These are phyloP conservation scores for Boechera stricta DNA, from an alignment of 345 rosid species.

Conservation along the genomic window DNA sequence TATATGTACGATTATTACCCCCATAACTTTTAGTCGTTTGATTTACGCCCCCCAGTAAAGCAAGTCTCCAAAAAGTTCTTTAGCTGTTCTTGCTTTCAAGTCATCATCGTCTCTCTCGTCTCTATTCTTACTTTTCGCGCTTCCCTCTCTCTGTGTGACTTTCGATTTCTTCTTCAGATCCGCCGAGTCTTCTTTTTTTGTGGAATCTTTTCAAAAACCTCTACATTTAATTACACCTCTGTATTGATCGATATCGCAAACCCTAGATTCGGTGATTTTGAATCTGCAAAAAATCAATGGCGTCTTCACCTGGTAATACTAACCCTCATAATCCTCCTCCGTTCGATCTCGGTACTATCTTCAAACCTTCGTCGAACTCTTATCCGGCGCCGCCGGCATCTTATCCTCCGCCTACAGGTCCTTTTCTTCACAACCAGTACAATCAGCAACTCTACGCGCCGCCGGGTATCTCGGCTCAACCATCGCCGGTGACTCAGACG, in stretches of 20 bases:
- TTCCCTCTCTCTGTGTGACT: slow-evolving; percentile 16
- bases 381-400: slow-evolving; percentile 56
- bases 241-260: slow-evolving; percentile 22
- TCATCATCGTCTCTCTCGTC: slow-evolving; percentile 26
- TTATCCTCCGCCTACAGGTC: slow-evolving; percentile 64
- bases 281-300: slow-evolving; percentile 47
- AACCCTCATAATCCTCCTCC: slow-evolving; percentile 47
- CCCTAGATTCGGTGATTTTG: slow-evolving; percentile 42
- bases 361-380: slow-evolving; percentile 52
- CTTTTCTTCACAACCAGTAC: slow-evolving; percentile 55
- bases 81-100: slow-evolving; percentile 39
- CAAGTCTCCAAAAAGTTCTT: slow-evolving; percentile 39
- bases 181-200: slow-evolving; percentile 37
- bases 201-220: slow-evolving; percentile 3
- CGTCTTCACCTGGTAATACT: slow-evolving; percentile 56
- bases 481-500: slow-evolving; percentile 24
- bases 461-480: slow-evolving; percentile 33
- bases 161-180: slow-evolving; percentile 25
- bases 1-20: too few species aligned
- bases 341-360: slow-evolving; percentile 54
- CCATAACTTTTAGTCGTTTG: too few species aligned
- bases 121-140: not conserved
- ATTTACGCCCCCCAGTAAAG: too few species aligned
- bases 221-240: not conserved
- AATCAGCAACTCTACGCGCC: slow-evolving; percentile 54